Evolutionary conservation across 2,329 filamentous ascomycete genomes (phyloP), one percentile per base, ranked within the genome.

Genomic region (Beauveria pseudobassiana): DNA sequence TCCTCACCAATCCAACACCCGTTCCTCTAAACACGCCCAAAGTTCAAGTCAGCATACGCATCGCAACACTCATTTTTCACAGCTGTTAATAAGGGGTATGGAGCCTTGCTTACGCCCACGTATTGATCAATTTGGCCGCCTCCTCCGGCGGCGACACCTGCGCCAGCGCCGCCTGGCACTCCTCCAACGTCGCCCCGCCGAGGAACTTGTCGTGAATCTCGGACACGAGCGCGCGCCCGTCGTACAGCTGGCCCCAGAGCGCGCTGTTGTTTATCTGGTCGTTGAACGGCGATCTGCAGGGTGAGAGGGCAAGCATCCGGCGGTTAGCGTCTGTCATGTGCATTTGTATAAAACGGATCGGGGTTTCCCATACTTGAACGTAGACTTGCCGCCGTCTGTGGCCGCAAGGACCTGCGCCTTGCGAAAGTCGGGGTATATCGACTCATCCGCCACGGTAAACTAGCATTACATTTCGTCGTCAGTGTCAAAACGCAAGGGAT

Each of bases 361-460:
- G 5, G 14, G 46, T 18, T 49, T 3, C n/a, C 1, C 66, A 34
- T 67, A 80, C 76, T 82, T 82, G 61, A 79, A 67, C 0, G 80
- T 82, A 3, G 75, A 72, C 16, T 70, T 62, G 5, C 74, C 80
- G 3, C 80, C 80, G 63, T 82, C 80, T 3, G 63, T 68, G 16
- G 77, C 71, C 40, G 73, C 66, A 20, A 81, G 66, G 34, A 82
- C 68, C 16, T 74, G 64, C 53, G 77, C 68, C 65, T 78, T 79
- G 42, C 73, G 71, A 51, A 68, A 70, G 3, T 76, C 72, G 2
- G 77, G 72, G 1, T 76, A 75, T n/a, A 66, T 65, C 14, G 78
- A 78, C 66, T 82, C 80, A 3, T 69, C 57, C 14, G 78, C 71
- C 16, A 77, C 72, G 49, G 78, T 71, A 62, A 82, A 82, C 77